phyloP scores from a whole-genome alignment of 495 filamentous ascomycete genomes.

The Penicillium manginii region DNA sequence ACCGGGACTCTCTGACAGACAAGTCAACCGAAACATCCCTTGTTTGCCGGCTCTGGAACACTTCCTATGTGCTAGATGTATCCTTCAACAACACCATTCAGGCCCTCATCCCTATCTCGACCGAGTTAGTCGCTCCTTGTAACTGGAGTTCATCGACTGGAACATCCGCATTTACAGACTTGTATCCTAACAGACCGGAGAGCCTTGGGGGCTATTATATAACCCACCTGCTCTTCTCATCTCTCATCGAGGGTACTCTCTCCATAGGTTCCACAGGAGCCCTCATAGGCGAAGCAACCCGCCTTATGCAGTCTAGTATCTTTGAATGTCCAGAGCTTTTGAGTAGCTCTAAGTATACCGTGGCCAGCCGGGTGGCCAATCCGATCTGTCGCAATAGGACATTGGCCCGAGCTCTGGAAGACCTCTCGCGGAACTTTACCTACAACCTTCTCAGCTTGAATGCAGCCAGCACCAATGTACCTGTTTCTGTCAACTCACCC shows the following conservation, averaged over 20 bases:
- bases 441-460: conserved; percentile 9
- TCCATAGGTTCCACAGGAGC: background rate
- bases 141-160: background rate
- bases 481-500: conserved; percentile 1
- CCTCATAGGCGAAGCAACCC: background rate
- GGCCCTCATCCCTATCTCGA: conserved; percentile 3
- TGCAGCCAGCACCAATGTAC: conserved; percentile 3
- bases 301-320: conserved; percentile 1
- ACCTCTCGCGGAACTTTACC: conserved; percentile 11
- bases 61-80: conserved; percentile 6
- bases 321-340: conserved; percentile 9
- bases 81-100: background rate
- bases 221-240: conserved; percentile 4
- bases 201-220: conserved; percentile 4
- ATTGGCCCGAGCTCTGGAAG: conserved; percentile 5
- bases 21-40: conserved; percentile 4
- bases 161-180: no score
- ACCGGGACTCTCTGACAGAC: background rate
- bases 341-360: background rate
- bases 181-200: background rate
- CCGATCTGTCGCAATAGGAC: conserved; percentile 7
- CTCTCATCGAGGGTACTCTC: background rate
- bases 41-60: conserved; percentile 10
- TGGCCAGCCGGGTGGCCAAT: background rate
- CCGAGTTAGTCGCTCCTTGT: background rate